Base-by-base conservation (phyloP, 116 monocot species). In the Trichopus zeylanicus region DNA sequence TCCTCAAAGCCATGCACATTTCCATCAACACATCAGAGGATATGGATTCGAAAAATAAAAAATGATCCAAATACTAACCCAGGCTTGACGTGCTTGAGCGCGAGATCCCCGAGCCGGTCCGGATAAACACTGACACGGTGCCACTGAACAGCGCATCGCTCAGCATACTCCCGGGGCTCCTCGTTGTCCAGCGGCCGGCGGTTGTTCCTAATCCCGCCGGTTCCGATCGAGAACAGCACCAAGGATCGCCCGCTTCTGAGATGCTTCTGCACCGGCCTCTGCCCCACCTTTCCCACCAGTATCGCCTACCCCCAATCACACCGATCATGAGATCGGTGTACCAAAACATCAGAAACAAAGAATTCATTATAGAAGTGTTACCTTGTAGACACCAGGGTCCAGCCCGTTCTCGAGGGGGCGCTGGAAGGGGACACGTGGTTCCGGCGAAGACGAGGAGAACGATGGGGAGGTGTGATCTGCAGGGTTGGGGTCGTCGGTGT, bases 131-230 rank as follows among this genome's bases (percentile, higher is more conserved):
- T 68, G 9, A 95, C 84, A 18, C 95, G 78, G 49, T 95, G 95
- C 90, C 95, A 95, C 76, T 95, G 95, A 34, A 95, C 90, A 13
- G 87, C 54, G 75, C 84, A 95, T 23, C 90, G 81, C 18, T 90
- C 73, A 0, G 90, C 90, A 35, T 95, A 95, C 65, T 89, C 83
- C 62, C 70, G 71, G 46, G 95, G 90, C 31, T 81, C 74, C 67
- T 90, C 95, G 29, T 90, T 54, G 13, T 89, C 81, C 35, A 95
- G 67, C 20, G 95, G 90, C 62, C 95, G 76, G 24, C 95, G 77
- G 48, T 95, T 95, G 63, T 95, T 95, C 59, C 95, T 70, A 27
- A 95, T 86, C 53, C 90, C 95, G 0, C 90, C 95, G 0, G 95
- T 95, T 9, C 73, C 95, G 54, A 95, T 34, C 1, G 90, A 89